Evolutionary conservation across 768 basidiomycete species (phyloP).

Genomic region (Lactarius psammicola): DNA sequence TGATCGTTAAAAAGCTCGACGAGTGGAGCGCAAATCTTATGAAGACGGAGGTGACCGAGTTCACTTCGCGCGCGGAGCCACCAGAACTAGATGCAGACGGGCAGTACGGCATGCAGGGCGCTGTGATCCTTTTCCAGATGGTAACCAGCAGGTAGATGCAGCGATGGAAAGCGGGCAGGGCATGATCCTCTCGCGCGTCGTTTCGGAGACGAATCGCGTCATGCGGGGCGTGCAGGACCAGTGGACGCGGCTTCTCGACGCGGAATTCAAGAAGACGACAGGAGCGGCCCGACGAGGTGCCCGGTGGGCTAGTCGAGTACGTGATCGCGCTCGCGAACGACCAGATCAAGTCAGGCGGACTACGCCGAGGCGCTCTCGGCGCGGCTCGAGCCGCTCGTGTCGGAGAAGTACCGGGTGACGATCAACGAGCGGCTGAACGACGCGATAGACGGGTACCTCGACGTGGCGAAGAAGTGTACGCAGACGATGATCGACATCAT

Average conservation of each 20-base stretch:
- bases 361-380: constrained; percentile 83
- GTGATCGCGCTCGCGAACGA: constrained; percentile 96
- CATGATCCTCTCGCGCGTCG: constrained; percentile 85
- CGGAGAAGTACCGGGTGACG: constrained; percentile 80
- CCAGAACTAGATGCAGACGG: constrained; percentile 90
- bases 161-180: constrained; percentile 96
- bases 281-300: constrained; percentile 84
- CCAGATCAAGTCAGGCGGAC: constrained; percentile 94
- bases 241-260: constrained; percentile 81
- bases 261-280: constrained; percentile 84
- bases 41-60: constrained; percentile 84
- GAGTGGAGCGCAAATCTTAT: constrained; percentile 96
- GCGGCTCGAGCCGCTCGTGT: constrained; percentile 88
- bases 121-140: constrained; percentile 97
- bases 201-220: constrained; percentile 82
- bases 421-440: constrained; percentile 90
- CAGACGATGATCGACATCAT: constrained; percentile 92
- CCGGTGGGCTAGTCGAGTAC: constrained; percentile 91
- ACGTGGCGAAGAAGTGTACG: constrained; percentile 97
- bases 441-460: constrained; percentile 96
- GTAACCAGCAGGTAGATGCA: constrained; percentile 95
- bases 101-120: constrained; percentile 83
- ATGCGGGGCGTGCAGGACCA: constrained; percentile 87
- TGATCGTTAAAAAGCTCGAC: constrained; percentile 93
- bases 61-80: constrained; percentile 76